Evolutionary conservation across 2,329 filamentous ascomycete genomes (phyloP), one percentile per base, ranked within the genome.

Genomic region (Calcarisporium arbuscula): DNA sequence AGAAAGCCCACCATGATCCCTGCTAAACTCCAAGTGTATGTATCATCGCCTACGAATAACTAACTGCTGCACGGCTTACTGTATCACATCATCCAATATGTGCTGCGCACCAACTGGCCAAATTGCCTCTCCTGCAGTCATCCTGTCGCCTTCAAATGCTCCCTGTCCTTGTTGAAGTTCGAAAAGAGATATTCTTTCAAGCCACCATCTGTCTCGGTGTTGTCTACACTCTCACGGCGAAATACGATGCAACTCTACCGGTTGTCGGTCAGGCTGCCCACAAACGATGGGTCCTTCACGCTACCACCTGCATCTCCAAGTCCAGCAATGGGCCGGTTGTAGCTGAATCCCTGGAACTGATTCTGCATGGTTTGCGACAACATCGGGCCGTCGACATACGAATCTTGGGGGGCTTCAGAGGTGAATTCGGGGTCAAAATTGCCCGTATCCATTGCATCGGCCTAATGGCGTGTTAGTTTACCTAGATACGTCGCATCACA

Each of bases 351-450:
- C 25, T 81, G 78, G 57, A 98, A 98, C 54, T 95, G 89, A 60
- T 94, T 80, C 65, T 98, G 92, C 80, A 90, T 87, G 16, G 89
- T 95, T 61, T 92, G 79, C n/a, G 88, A 95, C 25, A 98, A 74
- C 54, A 87, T 72, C 1, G 87, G 85, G 0, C 88, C 90, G 19
- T 96, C 92, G 15, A 96, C 92, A 49, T 83, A 92, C 3, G 88
- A 95, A 61, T 98, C 92, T 42, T 87, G 81, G 0, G 92, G 88
- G 6, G 81, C 79, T 65, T 98, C 90, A 5, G 70, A 76, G 2
- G 92, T 98, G 61, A 98, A 98, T 49, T 95, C 88, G 26, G 71
- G 70, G 53, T 95, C 90, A 52, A 98, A 95, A 63, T 98, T 95
- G 49, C 74, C 79, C 3, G 87, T 95, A 51, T 98, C 92, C 47